Percentiles rank a stretch among this genome's conserved stretches.
Conservation (phyloP, 148 eudicot species). For the Hydrangea macrophylla region DNA sequence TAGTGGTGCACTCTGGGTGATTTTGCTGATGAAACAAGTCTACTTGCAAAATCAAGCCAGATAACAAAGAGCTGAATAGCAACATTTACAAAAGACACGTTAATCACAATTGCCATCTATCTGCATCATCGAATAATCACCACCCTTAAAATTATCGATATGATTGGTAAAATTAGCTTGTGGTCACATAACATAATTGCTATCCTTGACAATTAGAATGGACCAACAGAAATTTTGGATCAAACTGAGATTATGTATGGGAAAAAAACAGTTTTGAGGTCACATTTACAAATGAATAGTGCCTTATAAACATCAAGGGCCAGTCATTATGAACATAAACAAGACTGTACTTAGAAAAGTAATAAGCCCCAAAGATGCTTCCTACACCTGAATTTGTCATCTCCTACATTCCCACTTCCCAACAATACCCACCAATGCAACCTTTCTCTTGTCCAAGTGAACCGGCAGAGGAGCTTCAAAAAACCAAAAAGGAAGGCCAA, state of each 20-base stretch:
- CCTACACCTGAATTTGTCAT: neutral
- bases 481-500: neutral
- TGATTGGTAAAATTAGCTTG: no score
- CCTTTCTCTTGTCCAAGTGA: neutral
- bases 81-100: neutral
- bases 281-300: slow-evolving; percentile 9
- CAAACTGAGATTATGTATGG: slow-evolving; percentile 9
- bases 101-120: neutral
- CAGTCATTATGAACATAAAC: neutral
- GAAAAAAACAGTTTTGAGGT: slow-evolving; percentile 2
- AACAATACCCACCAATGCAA: neutral
- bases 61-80: neutral
- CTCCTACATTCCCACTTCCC: neutral
- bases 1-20: no score
- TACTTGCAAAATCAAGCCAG: no score
- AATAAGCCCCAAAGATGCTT: neutral
- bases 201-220: neutral
- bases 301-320: slow-evolving; percentile 3
- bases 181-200: no score
- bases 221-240: neutral
- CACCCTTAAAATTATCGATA: neutral
- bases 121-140: neutral
- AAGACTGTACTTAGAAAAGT: slow-evolving; percentile 8
- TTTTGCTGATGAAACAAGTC: no score
- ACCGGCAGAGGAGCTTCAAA: neutral